A percentile compares a stretch with the other conserved stretches of the same genome.
phyloP scores from a whole-genome alignment of 371 early-diverging fungal genomes.

The Batkoa obscura region DNA sequence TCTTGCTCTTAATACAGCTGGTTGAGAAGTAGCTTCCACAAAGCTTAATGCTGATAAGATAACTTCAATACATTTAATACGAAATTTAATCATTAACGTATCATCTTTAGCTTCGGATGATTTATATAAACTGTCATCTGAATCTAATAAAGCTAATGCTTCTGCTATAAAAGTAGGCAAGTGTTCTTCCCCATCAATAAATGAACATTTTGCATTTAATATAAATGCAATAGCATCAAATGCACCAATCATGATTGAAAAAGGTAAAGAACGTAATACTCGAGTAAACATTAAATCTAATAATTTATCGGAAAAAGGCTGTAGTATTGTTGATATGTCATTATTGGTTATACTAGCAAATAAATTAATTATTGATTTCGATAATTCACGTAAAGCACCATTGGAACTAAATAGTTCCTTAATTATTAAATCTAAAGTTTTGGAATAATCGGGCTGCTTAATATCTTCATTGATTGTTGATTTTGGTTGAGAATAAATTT shows the following conservation, averaged over 20 bases:
- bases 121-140: constrained; percentile 86
- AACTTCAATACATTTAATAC: constrained; percentile 88
- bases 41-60: constrained; percentile 84
- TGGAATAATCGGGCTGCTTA: constrained; percentile 28
- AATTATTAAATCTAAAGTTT: constrained; percentile 50
- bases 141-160: constrained; percentile 86
- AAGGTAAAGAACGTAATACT: constrained; percentile 86
- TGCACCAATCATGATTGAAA: constrained; percentile 92
- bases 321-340: constrained; percentile 66
- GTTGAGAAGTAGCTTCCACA: constrained; percentile 56
- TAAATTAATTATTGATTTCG: constrained; percentile 60
- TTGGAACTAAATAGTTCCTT: constrained; percentile 88
- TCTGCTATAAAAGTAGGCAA: constrained; percentile 77
- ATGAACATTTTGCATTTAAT: constrained; percentile 70
- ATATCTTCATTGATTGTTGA: constrained; percentile 18
- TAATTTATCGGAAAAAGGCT: constrained; percentile 66
- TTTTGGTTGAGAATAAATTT: constrained; percentile 33
- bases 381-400: constrained; percentile 68
- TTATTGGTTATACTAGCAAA: constrained; percentile 57
- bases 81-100: constrained; percentile 58
- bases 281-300: constrained; percentile 91
- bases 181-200: constrained; percentile 74
- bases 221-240: constrained; percentile 96
- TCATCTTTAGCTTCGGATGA: constrained; percentile 58
- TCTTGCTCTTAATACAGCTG: constrained; percentile 56